Conservation (phyloP, 768 basidiomycete genomes). For the Dentipellis sp. region DNA sequence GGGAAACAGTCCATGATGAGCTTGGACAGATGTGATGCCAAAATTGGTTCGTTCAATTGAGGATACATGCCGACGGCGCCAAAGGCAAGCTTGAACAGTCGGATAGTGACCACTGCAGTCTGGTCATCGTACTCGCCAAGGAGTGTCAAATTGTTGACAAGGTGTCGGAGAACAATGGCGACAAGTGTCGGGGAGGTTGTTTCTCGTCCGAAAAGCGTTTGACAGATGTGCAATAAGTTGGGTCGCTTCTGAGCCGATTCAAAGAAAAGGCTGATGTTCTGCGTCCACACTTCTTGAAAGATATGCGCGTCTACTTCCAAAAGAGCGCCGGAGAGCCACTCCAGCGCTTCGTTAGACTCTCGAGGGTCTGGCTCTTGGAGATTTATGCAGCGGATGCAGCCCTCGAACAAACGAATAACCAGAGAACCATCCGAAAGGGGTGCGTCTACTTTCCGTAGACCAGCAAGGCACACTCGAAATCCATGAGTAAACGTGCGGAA, state of each 20-base stretch:
- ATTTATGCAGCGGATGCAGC: constrained; percentile 75
- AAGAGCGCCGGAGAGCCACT: constrained; percentile 69
- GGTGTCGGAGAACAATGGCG: constrained; percentile 80
- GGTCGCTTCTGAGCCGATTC: constrained; percentile 68
- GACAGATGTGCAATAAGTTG: constrained; percentile 75
- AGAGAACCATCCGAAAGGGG: constrained; percentile 77
- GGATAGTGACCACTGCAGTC: constrained; percentile 75
- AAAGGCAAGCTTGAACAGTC: constrained; percentile 95
- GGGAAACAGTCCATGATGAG: constrained; percentile 96
- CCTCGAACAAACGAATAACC: constrained; percentile 81
- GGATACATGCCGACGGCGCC: constrained; percentile 72
- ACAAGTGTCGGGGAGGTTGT: constrained; percentile 71
- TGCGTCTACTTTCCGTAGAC: constrained; percentile 72
- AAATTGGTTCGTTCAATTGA: constrained; percentile 73
- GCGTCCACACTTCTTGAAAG: constrained; percentile 94
- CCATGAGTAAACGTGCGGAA: constrained; percentile 87
- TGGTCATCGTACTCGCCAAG: constrained; percentile 82
- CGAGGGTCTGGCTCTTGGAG: constrained; percentile 69
- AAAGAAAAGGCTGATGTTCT: constrained; percentile 87
- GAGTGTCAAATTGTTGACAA: constrained; percentile 71
- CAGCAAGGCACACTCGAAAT: constrained; percentile 68
- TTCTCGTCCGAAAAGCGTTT: constrained; percentile 74
- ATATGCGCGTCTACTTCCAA: constrained; percentile 83
- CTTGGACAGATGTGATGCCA: constrained; percentile 89
- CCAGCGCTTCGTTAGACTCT: constrained; percentile 71